Conservation (phyloP, 2,329 filamentous ascomycete species). For the Tolypocladium guangdongense region DNA sequence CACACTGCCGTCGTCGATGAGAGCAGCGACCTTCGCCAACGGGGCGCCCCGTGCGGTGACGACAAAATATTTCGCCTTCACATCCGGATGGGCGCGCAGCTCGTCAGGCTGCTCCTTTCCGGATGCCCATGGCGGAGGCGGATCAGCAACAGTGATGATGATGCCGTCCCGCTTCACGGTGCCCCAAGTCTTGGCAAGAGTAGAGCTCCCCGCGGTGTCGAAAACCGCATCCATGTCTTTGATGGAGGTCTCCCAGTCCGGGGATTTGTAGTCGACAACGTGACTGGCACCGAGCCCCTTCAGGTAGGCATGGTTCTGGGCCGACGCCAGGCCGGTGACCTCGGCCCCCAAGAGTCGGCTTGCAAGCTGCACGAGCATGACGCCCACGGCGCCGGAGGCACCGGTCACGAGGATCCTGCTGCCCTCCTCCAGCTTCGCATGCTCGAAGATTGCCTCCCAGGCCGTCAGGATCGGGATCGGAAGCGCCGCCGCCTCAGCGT, state of each 20-base stretch:
- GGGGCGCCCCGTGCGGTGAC: constrained; percentile 11
- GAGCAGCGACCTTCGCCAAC: constrained; percentile 7
- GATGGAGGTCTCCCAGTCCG: constrained; percentile 12
- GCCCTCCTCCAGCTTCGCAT: constrained; percentile 6
- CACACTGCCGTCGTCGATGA: constrained; percentile 13
- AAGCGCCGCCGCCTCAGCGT: constrained; percentile 17
- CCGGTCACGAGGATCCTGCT: constrained; percentile 17
- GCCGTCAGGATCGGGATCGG: constrained; percentile 20
- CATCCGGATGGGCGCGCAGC: constrained; percentile 5
- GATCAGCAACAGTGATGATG: constrained; percentile 24
- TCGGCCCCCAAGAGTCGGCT: constrained; percentile 8
- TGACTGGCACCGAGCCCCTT: constrained; percentile 10
- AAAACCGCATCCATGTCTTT: constrained; percentile 17
- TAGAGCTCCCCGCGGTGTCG: constrained; percentile 18
- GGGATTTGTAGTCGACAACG: constrained; percentile 14
- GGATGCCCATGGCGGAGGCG: constrained; percentile 21
- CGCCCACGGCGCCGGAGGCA: constrained; percentile 18
- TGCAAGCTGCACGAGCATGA: constrained; percentile 18
- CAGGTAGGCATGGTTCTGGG: constrained; percentile 6
- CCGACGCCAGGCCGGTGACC: constrained; percentile 18
- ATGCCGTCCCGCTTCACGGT: constrained; percentile 16
- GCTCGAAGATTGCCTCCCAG: constrained; percentile 14
- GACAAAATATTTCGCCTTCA: constrained; percentile 19
- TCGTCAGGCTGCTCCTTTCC: constrained; percentile 9
- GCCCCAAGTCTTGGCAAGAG: constrained; percentile 17